A percentile compares a stretch with the other conserved stretches of the same genome.
Evolutionary conservation across 371 early-diverging fungal species (phyloP).

Genomic region (Catenaria anguillulae): DNA sequence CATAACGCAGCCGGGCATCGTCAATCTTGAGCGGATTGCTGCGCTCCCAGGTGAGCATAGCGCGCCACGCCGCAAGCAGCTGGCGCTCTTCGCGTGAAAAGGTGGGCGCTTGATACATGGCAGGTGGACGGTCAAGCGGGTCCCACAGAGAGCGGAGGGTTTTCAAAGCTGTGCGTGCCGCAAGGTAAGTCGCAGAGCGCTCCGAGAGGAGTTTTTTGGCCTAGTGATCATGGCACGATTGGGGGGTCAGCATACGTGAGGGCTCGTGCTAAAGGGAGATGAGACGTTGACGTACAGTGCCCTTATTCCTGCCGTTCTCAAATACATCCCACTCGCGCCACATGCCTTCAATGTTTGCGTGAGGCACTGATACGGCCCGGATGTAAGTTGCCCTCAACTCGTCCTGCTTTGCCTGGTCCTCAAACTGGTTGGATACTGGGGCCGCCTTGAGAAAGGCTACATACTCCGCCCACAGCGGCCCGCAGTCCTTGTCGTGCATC

Average conservation of each 20-base stretch:
- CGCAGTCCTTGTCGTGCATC: conserved; percentile 65
- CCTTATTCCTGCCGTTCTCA: conserved; percentile 76
- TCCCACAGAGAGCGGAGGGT: conserved; percentile 64
- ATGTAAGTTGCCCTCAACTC: conserved; percentile 72
- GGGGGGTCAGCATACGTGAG: too few species aligned
- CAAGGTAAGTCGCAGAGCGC: conserved; percentile 77
- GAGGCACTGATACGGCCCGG: conserved; percentile 67
- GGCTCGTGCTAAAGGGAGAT: too few species aligned
- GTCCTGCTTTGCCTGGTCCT: conserved; percentile 78
- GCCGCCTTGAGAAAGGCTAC: conserved; percentile 59
- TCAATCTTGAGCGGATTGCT: conserved; percentile 73
- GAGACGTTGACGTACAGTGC: too few species aligned
- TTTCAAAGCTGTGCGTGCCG: conserved; percentile 68
- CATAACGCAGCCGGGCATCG: conserved; percentile 28
- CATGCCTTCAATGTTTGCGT: conserved; percentile 68
- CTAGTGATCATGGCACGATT: too few species aligned
- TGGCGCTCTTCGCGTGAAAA: too few species aligned
- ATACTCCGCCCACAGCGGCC: conserved; percentile 79
- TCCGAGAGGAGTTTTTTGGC: conserved; percentile 77
- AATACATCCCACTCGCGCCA: conserved; percentile 93
- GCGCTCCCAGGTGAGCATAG: conserved; percentile 54
- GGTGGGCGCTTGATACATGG: neutral
- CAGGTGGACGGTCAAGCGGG: conserved; percentile 43
- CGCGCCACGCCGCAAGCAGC: neutral
- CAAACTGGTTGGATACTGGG: conserved; percentile 60